These are phyloP conservation scores for Penicillium lagena DNA, from an alignment of 495 filamentous ascomycete species.

Conservation along the genomic window DNA sequence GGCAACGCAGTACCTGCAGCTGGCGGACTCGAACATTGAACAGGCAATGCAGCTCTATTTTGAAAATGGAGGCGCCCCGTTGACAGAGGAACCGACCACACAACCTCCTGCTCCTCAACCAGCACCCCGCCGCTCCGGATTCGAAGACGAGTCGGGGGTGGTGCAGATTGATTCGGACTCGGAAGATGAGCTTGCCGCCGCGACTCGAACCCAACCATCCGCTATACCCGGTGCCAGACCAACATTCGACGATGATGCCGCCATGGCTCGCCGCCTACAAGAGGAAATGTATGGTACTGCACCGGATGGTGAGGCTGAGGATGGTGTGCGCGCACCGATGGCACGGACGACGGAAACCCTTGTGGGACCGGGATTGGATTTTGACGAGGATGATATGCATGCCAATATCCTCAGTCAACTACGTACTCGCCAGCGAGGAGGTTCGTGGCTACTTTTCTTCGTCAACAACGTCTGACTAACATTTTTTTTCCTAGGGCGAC, in stretches of 20 bases:
- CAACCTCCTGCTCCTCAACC: slow-evolving; percentile 9
- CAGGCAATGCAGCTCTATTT: slow-evolving; percentile 89
- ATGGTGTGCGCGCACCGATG: slow-evolving; percentile 83
- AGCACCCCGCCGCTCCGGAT: slow-evolving; percentile 13
- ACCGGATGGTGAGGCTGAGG: slow-evolving; percentile 28
- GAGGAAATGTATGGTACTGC: slow-evolving; percentile 76
- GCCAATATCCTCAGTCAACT: slow-evolving; percentile 62
- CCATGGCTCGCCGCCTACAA: slow-evolving; percentile 83
- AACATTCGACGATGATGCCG: slow-evolving; percentile 78
- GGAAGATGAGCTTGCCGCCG: slow-evolving; percentile 42
- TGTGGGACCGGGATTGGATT: slow-evolving; percentile 61
- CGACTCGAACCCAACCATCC: slow-evolving; percentile 1
- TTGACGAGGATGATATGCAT: slow-evolving; percentile 53
- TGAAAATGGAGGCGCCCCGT: slow-evolving; percentile 61
- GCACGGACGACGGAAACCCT: slow-evolving; percentile 87
- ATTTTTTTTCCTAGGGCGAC: slow-evolving; percentile 33
- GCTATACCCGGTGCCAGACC: slow-evolving; percentile 5
- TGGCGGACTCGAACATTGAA: slow-evolving; percentile 74
- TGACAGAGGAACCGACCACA: slow-evolving; percentile 27
- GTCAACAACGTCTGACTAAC: slow-evolving; percentile 3
- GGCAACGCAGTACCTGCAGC: slow-evolving; percentile 71
- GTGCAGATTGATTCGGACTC: slow-evolving; percentile 71
- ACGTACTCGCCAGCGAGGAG: slow-evolving; percentile 42
- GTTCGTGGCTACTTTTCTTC: slow-evolving; percentile 19
- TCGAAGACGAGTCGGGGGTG: slow-evolving; percentile 51